These are phyloP conservation scores for Fraxinus baroniana DNA, from an alignment of 305 asterid genomes.

Conservation along the genomic window DNA sequence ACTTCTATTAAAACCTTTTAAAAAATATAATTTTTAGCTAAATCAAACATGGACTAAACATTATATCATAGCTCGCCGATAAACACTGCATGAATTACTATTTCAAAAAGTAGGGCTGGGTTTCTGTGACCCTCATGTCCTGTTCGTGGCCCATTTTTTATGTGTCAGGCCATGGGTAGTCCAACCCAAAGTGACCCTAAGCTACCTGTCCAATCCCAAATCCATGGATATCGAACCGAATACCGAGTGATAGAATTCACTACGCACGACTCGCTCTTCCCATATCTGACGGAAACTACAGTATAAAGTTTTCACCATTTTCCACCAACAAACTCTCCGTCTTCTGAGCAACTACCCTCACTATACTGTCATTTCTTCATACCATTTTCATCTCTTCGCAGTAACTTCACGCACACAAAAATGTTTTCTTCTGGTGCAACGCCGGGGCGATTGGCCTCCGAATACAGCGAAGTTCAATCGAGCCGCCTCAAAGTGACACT, in stretches of 20 bases:
- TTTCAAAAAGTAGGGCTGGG: no score
- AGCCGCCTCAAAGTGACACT: slow-evolving; percentile 50
- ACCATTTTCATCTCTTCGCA: not conserved
- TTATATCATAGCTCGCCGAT: no score
- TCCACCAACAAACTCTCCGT: not conserved
- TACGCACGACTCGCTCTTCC: not conserved
- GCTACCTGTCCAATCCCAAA: not conserved
- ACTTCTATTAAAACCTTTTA: no score
- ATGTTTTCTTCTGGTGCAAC: slow-evolving; percentile 32
- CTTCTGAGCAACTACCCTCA: not conserved
- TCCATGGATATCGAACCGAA: not conserved
- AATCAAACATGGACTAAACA: no score
- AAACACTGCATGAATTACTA: no score
- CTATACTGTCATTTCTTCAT: not conserved
- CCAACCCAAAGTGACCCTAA: not conserved
- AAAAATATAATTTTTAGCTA: no score
- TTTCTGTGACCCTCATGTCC: no score
- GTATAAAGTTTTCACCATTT: not conserved
- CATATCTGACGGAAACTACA: not conserved
- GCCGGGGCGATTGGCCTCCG: slow-evolving; percentile 39
- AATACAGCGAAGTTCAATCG: slow-evolving; percentile 50
- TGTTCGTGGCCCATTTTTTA: no score
- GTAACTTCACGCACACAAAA: not conserved
- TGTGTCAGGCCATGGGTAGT: no score
- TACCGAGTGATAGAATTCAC: not conserved